These are phyloP conservation scores for Agaricus bisporus DNA, from an alignment of 768 basidiomycete species.

Conservation along the genomic window DNA sequence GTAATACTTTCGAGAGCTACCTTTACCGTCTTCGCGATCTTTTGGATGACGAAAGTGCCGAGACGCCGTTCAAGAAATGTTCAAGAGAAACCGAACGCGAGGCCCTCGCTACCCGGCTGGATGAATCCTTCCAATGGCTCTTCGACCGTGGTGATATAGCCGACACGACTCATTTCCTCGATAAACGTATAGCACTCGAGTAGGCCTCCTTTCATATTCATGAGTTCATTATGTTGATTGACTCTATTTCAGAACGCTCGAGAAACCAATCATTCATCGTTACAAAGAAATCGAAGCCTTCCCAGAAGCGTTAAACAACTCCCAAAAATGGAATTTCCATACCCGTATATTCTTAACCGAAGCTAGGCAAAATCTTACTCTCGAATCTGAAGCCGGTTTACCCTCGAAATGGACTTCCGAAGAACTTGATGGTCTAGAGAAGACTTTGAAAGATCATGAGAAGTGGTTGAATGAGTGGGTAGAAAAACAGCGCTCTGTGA, in stretches of 20 bases:
- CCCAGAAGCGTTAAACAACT: conserved; percentile 74
- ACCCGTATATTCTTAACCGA: conserved; percentile 81
- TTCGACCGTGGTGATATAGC: conserved; percentile 80
- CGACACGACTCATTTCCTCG: conserved; percentile 64
- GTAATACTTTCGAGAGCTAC: conserved; percentile 88
- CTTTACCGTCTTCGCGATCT: conserved; percentile 88
- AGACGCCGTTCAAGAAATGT: conserved; percentile 80
- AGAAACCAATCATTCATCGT: conserved; percentile 78
- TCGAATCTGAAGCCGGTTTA: conserved; percentile 50
- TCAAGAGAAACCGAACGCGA: conserved; percentile 69
- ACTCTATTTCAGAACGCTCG: conserved; percentile 48
- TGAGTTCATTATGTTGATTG: background rate
- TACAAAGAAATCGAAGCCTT: conserved; percentile 88
- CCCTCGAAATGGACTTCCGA: conserved; percentile 79
- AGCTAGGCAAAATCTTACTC: conserved; percentile 68
- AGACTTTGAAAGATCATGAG: conserved; percentile 72
- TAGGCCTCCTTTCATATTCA: conserved; percentile 34
- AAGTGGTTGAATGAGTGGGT: conserved; percentile 78
- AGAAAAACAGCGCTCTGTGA: conserved; percentile 72
- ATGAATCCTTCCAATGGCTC: conserved; percentile 80
- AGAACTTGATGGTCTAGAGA: conserved; percentile 81
- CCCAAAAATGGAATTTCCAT: conserved; percentile 86
- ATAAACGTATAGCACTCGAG: conserved; percentile 80
- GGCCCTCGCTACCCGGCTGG: conserved; percentile 57
- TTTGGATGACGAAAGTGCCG: conserved; percentile 55